These are phyloP conservation scores for Colletotrichum camelliae DNA, from an alignment of 2,329 filamentous ascomycete genomes.

Conservation along the genomic window DNA sequence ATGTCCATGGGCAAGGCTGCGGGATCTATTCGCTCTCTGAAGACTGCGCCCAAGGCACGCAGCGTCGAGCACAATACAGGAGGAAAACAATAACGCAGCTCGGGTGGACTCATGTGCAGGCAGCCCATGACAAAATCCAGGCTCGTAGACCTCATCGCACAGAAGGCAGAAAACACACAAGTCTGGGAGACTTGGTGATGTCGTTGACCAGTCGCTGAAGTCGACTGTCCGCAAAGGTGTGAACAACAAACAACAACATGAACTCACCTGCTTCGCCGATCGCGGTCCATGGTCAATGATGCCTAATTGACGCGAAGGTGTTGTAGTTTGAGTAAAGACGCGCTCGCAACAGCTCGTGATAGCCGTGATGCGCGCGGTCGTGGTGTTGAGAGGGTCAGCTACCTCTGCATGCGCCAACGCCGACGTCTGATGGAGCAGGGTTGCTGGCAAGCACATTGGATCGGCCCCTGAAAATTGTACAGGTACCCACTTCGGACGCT, in stretches of 20 bases:
- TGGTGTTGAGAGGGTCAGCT: not conserved
- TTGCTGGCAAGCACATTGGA: not conserved
- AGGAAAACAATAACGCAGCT: not conserved
- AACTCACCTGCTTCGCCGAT: conserved; percentile 41
- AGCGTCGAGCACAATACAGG: not conserved
- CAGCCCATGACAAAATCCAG: not conserved
- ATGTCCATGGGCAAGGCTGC: not conserved
- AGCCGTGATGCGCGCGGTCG: conserved; percentile 2
- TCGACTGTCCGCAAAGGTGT: not conserved
- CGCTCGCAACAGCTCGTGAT: not conserved
- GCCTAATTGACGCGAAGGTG: not conserved
- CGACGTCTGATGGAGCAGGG: conserved; percentile 17
- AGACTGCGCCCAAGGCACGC: not conserved
- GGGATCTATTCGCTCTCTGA: not conserved
- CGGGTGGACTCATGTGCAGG: not conserved
- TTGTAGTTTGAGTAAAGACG: not conserved
- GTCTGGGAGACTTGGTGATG: not conserved
- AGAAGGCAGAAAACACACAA: not conserved
- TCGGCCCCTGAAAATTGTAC: not conserved
- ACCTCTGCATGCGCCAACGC: not conserved
- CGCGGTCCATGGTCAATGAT: conserved; percentile 37
- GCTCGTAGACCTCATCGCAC: not conserved
- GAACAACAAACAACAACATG: not conserved
- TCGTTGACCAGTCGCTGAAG: not conserved
- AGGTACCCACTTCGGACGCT: not conserved